These are phyloP conservation scores for Discostella stelligera DNA, from an alignment of 352 stramenopile species.

Conservation along the genomic window DNA sequence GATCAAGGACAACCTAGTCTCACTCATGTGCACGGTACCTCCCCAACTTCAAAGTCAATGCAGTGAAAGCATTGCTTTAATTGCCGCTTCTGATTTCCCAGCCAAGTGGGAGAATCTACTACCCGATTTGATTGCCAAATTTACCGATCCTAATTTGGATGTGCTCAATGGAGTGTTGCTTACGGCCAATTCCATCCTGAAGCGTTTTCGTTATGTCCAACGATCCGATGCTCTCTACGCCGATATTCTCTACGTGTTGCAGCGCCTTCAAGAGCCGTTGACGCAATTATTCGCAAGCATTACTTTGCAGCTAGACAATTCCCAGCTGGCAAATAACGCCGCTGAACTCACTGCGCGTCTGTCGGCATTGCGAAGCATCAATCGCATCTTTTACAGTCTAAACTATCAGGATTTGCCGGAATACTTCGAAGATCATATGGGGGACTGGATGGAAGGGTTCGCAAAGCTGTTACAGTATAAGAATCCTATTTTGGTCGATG, in stretches of 20 bases:
- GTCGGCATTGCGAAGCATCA: constrained; percentile 88
- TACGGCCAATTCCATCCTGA: constrained; percentile 98
- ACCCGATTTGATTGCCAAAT: constrained; percentile 90
- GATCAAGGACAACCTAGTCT: constrained; percentile 98
- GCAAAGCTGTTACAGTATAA: constrained; percentile 92
- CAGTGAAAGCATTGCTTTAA: constrained; percentile 94
- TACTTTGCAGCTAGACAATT: constrained; percentile 46
- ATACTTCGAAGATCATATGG: constrained; percentile 98
- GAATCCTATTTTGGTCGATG: constrained; percentile 89
- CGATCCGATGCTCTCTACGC: constrained; percentile 92
- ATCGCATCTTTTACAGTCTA: constrained; percentile 97
- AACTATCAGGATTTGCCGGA: constrained; percentile 98
- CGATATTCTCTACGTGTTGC: constrained; percentile 94
- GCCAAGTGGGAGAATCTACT: constrained; percentile 94
- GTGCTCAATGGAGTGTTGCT: constrained; percentile 95
- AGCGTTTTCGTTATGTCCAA: constrained; percentile 94
- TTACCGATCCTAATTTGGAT: constrained; percentile 87
- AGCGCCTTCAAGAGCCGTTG: constrained; percentile 88
- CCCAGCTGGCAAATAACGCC: constrained; percentile 33
- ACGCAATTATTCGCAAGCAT: constrained; percentile 77
- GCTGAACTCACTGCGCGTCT: constrained; percentile 53
- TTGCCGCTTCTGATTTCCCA: constrained; percentile 96
- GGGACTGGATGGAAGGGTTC: constrained; percentile 95
- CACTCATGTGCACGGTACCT: constrained; percentile 96
- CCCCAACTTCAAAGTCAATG: constrained; percentile 91